phyloP scores from a whole-genome alignment of 345 rosid species.

The Raphanus raphanistrum region DNA sequence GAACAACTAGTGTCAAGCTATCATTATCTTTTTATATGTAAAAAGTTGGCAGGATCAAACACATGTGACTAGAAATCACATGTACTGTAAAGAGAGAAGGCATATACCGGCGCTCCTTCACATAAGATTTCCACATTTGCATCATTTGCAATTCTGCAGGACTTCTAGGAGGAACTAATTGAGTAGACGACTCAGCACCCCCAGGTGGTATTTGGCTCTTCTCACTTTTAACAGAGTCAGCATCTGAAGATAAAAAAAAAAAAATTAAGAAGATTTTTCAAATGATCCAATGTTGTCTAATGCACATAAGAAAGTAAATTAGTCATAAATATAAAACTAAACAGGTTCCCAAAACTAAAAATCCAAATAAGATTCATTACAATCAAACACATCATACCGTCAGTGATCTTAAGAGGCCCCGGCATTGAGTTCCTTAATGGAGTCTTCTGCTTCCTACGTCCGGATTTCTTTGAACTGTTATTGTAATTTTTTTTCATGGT shows the following conservation, averaged over 20 bases:
- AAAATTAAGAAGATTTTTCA: slow-evolving; percentile 35
- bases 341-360: slow-evolving; percentile 1
- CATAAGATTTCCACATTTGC: not conserved
- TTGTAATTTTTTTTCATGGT: slow-evolving; percentile 16
- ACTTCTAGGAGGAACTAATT: not conserved
- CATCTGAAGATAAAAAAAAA: not conserved
- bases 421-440: slow-evolving; percentile 57
- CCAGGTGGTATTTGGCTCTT: not conserved
- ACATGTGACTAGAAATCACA: not conserved
- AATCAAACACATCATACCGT: slow-evolving; percentile 46
- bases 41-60: not conserved
- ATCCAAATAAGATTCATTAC: slow-evolving; percentile 4
- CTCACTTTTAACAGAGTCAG: not conserved
- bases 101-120: not conserved
- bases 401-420: slow-evolving; percentile 55
- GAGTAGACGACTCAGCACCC: not conserved
- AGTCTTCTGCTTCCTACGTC: slow-evolving; percentile 55
- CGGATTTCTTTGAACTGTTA: slow-evolving; percentile 69
- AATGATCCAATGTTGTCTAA: slow-evolving; percentile 35
- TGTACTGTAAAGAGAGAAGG: not conserved
- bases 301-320: slow-evolving; percentile 38
- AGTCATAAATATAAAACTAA: not conserved
- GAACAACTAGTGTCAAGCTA: not conserved
- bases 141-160: slow-evolving; percentile 50
- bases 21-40: not conserved